Conservation (phyloP, 2,329 filamentous ascomycete species). For the Fusarium guadeloupense region DNA sequence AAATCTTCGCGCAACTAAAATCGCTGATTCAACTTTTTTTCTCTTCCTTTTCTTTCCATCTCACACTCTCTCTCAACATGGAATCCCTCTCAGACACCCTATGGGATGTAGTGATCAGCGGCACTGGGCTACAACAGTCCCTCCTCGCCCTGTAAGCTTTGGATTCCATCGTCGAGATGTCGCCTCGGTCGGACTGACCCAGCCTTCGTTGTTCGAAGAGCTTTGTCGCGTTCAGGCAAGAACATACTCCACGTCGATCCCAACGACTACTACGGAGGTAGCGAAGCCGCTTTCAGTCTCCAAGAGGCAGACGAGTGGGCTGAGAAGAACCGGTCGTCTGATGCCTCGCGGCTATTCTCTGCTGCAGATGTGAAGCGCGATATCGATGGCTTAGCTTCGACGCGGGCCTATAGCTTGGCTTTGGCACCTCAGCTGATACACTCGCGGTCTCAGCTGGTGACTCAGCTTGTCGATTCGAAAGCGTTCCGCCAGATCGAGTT, state of each 20-base stretch:
- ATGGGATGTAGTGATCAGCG: slow-evolving; percentile 83
- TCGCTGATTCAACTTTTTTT: slow-evolving; percentile 18
- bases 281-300: slow-evolving; percentile 85
- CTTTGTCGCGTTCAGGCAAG: slow-evolving; percentile 90
- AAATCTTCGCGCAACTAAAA: slow-evolving; percentile 26
- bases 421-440: slow-evolving; percentile 90
- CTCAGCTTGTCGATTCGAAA: slow-evolving; percentile 85
- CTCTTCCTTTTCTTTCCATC: slow-evolving; percentile 15
- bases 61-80: slow-evolving; percentile 59
- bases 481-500: slow-evolving; percentile 93
- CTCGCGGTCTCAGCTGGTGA: slow-evolving; percentile 79
- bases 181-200: slow-evolving; percentile 48
- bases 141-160: slow-evolving; percentile 77
- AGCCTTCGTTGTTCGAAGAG: slow-evolving; percentile 64
- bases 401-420: slow-evolving; percentile 82
- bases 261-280: slow-evolving; percentile 87
- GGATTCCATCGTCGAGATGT: slow-evolving; percentile 46
- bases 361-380: slow-evolving; percentile 50
- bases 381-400: slow-evolving; percentile 61
- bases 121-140: slow-evolving; percentile 81
- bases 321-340: slow-evolving; percentile 47
- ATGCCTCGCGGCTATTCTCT: slow-evolving; percentile 40
- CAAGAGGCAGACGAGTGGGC: slow-evolving; percentile 84
- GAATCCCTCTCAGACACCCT: slow-evolving; percentile 77
- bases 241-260: slow-evolving; percentile 89